Evolutionary conservation across 1,139 yeast genomes (phyloP).

Genomic region (Zygosaccharomyces sapae): DNA sequence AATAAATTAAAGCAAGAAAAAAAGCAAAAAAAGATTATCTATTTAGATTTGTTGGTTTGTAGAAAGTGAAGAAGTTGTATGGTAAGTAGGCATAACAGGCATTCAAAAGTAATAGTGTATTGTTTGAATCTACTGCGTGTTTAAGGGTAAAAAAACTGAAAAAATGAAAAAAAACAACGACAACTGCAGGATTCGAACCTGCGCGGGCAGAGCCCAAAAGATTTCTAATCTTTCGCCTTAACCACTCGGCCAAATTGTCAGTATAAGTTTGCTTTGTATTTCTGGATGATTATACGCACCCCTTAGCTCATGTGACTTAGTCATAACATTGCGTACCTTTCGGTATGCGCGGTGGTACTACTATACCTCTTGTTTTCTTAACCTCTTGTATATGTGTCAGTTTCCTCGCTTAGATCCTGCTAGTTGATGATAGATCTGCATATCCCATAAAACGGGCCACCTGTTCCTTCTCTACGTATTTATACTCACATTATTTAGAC

Average conservation of each 20-base stretch:
- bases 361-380: too few species aligned
- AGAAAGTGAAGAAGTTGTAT: neutral
- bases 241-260: slow-evolving; percentile 46
- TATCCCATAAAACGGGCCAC: too few species aligned
- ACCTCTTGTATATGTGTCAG: too few species aligned
- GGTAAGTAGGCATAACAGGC: neutral
- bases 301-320: too few species aligned
- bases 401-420: too few species aligned
- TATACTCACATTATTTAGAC: neutral
- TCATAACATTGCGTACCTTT: too few species aligned
- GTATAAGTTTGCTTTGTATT: too few species aligned
- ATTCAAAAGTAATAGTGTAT: neutral
- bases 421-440: too few species aligned
- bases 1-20: neutral
- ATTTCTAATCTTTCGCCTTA: slow-evolving; percentile 53
- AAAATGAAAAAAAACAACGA: slow-evolving; percentile 30
- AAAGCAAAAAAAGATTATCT: neutral
- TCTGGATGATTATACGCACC: too few species aligned
- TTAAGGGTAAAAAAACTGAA: neutral
- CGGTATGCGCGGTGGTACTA: too few species aligned
- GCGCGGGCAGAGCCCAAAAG: slow-evolving; percentile 47
- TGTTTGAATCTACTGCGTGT: too few species aligned
- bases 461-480: too few species aligned
- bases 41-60: neutral
- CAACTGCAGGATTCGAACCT: slow-evolving; percentile 41